Evolutionary conservation across 1,284 basidiomycete genomes (phyloP), one percentile per base, ranked within the genome.

Genomic region (Ustilago esculenta): DNA sequence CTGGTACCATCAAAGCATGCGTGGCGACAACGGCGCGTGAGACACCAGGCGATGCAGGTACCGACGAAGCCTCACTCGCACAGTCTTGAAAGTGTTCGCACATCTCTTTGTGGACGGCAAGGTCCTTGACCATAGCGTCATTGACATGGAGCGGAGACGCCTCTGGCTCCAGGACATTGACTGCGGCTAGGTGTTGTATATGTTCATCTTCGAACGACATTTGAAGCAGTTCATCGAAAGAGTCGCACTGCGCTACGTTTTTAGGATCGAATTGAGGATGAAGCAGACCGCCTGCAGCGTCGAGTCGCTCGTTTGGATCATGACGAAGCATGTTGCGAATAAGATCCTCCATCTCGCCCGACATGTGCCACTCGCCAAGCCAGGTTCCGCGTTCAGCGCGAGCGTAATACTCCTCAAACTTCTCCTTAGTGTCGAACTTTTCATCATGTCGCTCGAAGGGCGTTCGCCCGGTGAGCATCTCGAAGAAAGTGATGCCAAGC

Each of bases 401-500:
- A 17, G 47, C 30, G 53, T 76, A 76, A 53, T 76, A 76, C n/a
- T 49, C 50, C 27, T 74, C 41, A 25, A 70, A 64, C 41, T 74
- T 63, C 11, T 76, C 72, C 40, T 60, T 61, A 30, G 52, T 55
- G 15, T 64, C 49, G 36, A 73, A 68, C 36, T 65, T 56, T 27
- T 78, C 76, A 24, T 73, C 65, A 18, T 65, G 57, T 24, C 58
- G 53, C 43, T 78, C 76, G 46, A 78, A 78, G 3, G 76, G 76
- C 1, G 76, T 76, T 4, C 76, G 56, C 11, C 74, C 74, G 0
- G 72, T 72, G 17, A 66, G 57, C 41, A 78, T 78, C 60, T 78
- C 76, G 47, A 76, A 78, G 40, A 76, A 76, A 9, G 73, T 70
- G 37, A 77, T 75, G 29, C 76, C 76, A 2, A 78, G 60, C 11